Base-by-base conservation (phyloP, 2,329 filamentous ascomycete species). In the Anthostomella pinea region DNA sequence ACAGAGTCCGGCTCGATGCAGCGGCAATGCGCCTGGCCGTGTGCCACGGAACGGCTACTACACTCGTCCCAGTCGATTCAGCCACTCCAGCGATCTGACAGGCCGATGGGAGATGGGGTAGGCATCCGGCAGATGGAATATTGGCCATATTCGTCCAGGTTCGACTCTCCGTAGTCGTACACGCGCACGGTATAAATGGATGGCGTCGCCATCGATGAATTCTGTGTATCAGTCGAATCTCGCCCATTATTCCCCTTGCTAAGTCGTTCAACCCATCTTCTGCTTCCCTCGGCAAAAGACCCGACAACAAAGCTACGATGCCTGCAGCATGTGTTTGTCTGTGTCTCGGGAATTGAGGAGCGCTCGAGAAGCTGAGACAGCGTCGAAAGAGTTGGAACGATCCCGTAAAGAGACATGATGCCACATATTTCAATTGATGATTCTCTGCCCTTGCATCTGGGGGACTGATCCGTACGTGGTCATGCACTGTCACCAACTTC, bases 21-120 rank as follows among this genome's bases (percentile, higher is more conserved):
- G 28, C 38, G 35, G 40, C 34, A 34, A 39, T 39, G 45, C 38
- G 35, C 16, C 17, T 30, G 35, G 16, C 44, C 41, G 38, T 28
- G 39, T 40, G 45, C 30, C 38, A 49, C 43, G 21, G 35, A 45
- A 42, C 46, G 45, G 45, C 43, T 43, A 38, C 38, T 38, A 41
- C 28, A 37, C 41, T 17, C 22, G n/a, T 33, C 35, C 35, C 21
- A 20, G 27, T 41, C 33, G 35, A 44, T 39, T 39, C 30, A 35
- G 37, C 34, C 39, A 47, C 37, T 29, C 26, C 26, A 11, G 22
- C 30, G 20, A 49, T 41, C 34, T 43, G 22, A 49, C 37, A 51
- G 39, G 41, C 19, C 29, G 6, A 30, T 36, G n/a, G 22, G 18
- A 35, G 45, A 45, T 45, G 28, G 35, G 16, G 38, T 40, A 38